These are phyloP conservation scores for Neolentinus lepideus DNA, from an alignment of 1,284 basidiomycete species.

Conservation along the genomic window DNA sequence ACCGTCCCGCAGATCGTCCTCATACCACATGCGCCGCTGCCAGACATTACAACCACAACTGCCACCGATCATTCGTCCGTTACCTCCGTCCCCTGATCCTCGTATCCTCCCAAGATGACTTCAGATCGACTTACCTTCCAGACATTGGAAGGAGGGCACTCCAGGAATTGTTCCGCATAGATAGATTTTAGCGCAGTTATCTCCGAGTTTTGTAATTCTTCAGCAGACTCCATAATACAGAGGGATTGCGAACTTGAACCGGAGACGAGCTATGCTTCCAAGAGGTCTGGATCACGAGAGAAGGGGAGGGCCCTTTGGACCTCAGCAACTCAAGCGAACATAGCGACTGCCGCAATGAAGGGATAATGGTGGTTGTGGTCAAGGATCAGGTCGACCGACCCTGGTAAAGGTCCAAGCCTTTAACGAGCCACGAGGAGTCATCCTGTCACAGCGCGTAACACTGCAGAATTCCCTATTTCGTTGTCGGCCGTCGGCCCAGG, in stretches of 20 bases:
- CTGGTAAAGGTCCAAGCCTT: neutral
- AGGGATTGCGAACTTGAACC: slow-evolving; percentile 7
- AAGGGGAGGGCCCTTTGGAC: slow-evolving; percentile 59
- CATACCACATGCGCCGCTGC: neutral
- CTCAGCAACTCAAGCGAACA: slow-evolving; percentile 70
- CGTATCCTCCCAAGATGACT: neutral
- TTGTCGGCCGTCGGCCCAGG: too few relatives aligned
- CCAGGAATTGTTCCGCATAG: slow-evolving; percentile 66
- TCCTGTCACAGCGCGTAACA: neutral
- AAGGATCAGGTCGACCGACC: neutral
- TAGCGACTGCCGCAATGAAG: slow-evolving; percentile 17
- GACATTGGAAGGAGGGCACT: slow-evolving; percentile 65
- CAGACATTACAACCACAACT: neutral
- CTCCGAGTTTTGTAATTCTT: slow-evolving; percentile 68
- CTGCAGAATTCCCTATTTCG: neutral
- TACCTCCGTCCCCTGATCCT: neutral
- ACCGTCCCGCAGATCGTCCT: neutral
- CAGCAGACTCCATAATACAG: slow-evolving; percentile 53
- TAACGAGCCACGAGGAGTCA: neutral
- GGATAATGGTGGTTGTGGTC: neutral
- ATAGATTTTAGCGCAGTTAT: slow-evolving; percentile 73
- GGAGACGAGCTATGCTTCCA: slow-evolving; percentile 1
- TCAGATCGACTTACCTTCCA: slow-evolving; percentile 54
- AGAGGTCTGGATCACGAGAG: slow-evolving; percentile 24
- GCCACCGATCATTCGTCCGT: neutral